Evolutionary conservation across 805 yeast genomes (phyloP).

Genomic region (Blastobotrys peoriensis): DNA sequence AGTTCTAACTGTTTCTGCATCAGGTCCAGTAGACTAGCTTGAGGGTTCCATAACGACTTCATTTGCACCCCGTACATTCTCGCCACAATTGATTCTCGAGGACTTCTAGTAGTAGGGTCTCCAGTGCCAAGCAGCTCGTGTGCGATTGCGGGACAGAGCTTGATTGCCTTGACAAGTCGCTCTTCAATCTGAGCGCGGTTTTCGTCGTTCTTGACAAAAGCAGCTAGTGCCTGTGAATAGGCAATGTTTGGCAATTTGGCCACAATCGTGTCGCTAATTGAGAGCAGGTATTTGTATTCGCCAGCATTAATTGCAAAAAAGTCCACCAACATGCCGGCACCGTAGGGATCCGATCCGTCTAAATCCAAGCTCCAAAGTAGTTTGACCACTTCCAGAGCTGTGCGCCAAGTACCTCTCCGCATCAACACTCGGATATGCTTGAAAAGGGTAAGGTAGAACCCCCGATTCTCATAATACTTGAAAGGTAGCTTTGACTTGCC

Average conservation of each 20-base stretch:
- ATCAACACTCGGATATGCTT: conserved; percentile 65
- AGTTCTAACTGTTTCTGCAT: conserved; percentile 6
- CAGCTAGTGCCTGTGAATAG: conserved; percentile 61
- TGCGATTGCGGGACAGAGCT: conserved; percentile 51
- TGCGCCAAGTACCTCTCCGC: conserved; percentile 68
- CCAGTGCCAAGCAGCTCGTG: conserved; percentile 37
- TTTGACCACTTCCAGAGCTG: conserved; percentile 74
- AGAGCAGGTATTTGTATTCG: conserved; percentile 57
- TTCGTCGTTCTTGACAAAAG: conserved; percentile 30
- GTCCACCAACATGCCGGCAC: conserved; percentile 78
- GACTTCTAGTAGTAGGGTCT: conserved; percentile 12
- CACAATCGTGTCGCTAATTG: conserved; percentile 56
- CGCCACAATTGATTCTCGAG: conserved; percentile 15
- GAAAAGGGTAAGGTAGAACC: conserved; percentile 66
- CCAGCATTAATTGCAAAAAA: conserved; percentile 63
- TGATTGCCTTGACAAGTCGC: conserved; percentile 32
- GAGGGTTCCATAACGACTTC: conserved; percentile 19
- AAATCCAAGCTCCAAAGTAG: conserved; percentile 53
- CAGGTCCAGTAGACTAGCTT: conserved; percentile 12
- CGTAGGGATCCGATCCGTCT: conserved; percentile 57
- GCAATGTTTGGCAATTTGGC: conserved; percentile 59
- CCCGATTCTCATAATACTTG: conserved; percentile 67
- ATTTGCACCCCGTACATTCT: conserved; percentile 20
- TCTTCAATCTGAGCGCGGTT: conserved; percentile 38
- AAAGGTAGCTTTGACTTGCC: conserved; percentile 64